Evolutionary conservation across 1,139 yeast genomes (phyloP), one percentile per base, ranked within the genome.

Genomic region (Magnusiomyces paraingens): DNA sequence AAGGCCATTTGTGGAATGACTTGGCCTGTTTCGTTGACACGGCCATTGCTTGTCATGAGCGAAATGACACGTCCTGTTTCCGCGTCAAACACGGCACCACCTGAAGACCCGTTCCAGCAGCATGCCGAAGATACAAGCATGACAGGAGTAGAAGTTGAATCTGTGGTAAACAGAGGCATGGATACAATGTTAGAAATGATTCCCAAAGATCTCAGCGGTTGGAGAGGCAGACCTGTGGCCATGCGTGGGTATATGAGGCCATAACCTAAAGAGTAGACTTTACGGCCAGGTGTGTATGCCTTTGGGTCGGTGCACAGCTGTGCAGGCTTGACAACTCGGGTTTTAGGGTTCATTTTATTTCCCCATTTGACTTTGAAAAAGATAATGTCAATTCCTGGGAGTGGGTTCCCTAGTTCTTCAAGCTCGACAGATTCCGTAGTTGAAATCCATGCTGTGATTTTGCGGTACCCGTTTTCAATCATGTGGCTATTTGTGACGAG

Each of bases 61-160:
- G 87, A 87, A 12, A 82, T 63, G 3, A 84, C 66, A 43, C 71
- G 66, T 15, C 71, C 66, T 18, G 54, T 51, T 0, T 61, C 50
- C 2, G 56, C 48, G 53, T 73, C 71, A 54, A 80, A 73, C 2
- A 83, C 64, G 0, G 84, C 88, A 0, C 91, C 91, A 0, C 91
- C 91, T 0, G 86, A 81, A 1, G 89, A 83, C 0, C 91, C 91
- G 61, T 84, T 83, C 88, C 89, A 84, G 66, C 89, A 84, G 11
- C 82, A 75, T 0, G 87, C 77, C 0, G 86, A 77, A 0, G 82
- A 72, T 0, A 83, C 69, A 1, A 82, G 60, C 67, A 84, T 65
- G 0, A 76, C 70, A 0, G 71, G 68, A 2, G 60, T 52, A 6
- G 43, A 46, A 2, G 20, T 21, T 12, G 50, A 50, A 4, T 50